These are phyloP conservation scores for Talaromyces atroroseus DNA, from an alignment of 2,329 filamentous ascomycete species.

Conservation along the genomic window DNA sequence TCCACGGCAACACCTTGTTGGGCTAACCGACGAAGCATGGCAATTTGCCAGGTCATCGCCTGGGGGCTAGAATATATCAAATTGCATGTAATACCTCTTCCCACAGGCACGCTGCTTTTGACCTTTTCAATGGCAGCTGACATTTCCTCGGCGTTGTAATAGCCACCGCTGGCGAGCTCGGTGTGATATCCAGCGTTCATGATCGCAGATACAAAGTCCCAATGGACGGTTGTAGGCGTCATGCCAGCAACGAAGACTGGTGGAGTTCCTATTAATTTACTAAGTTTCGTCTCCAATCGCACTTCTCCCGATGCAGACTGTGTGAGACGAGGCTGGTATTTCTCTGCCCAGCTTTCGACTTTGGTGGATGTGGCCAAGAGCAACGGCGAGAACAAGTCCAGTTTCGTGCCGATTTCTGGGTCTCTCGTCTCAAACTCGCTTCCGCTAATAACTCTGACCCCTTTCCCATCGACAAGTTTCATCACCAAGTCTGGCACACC, in stretches of 20 bases:
- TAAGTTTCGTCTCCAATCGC: constrained; percentile 96
- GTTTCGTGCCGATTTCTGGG: constrained; percentile 46
- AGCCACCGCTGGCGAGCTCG: constrained; percentile 82
- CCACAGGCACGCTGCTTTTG: constrained; percentile 62
- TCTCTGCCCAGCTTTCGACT: constrained; percentile 3
- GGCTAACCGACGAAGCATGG: constrained; percentile 44
- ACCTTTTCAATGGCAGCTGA: constrained; percentile 43
- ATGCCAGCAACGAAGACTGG: constrained; percentile 89
- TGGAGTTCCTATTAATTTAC: constrained; percentile 72
- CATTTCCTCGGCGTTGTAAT: constrained; percentile 58
- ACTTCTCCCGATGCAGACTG: constrained; percentile 83
- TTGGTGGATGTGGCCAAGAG: constrained; percentile 45
- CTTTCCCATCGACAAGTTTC: neutral
- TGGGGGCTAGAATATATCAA: constrained; percentile 51
- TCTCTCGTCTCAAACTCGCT: constrained; percentile 48
- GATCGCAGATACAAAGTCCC: constrained; percentile 84
- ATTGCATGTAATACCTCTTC: constrained; percentile 50
- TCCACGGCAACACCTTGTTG: constrained; percentile 85
- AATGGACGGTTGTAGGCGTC: constrained; percentile 83
- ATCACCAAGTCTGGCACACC: neutral
- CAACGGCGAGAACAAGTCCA: constrained; percentile 42
- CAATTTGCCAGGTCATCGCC: constrained; percentile 50
- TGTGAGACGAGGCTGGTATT: constrained; percentile 73
- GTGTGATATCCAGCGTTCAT: constrained; percentile 96
- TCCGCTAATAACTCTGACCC: neutral